Evolutionary conservation across 345 rosid genomes (phyloP).

Genomic region (Dimocarpus longan): DNA sequence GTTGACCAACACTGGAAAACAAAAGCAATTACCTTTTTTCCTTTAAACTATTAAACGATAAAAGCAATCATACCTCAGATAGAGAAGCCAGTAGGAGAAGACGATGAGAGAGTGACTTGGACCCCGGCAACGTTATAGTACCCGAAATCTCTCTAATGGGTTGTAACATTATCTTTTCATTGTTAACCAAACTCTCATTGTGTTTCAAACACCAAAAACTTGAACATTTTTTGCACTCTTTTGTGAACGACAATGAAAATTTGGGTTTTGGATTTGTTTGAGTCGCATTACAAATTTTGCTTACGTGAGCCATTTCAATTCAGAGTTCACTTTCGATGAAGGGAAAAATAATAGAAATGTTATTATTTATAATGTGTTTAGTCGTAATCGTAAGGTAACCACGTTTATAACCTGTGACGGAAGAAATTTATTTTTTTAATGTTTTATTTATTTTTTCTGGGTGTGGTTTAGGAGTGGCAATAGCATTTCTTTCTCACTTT

Average conservation of each 20-base stretch:
- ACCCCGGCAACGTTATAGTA: slow-evolving; percentile 80
- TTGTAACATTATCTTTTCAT: slow-evolving; percentile 57
- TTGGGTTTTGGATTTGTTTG: slow-evolving; percentile 31
- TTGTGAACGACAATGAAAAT: slow-evolving; percentile 42
- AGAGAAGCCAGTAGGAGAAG: slow-evolving; percentile 89
- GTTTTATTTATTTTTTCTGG: too few relatives aligned
- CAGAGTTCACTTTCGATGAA: too few relatives aligned
- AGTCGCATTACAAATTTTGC: slow-evolving; percentile 46
- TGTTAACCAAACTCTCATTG: slow-evolving; percentile 11
- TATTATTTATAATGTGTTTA: not conserved
- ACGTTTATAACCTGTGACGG: not conserved
- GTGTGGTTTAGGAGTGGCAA: not conserved
- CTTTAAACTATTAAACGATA: not conserved
- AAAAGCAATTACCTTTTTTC: too few relatives aligned
- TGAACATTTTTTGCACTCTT: slow-evolving; percentile 37
- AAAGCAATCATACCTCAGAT: slow-evolving; percentile 58
- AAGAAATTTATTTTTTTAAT: too few relatives aligned
- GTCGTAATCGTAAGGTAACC: not conserved
- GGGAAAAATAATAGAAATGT: not conserved
- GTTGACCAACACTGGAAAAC: too few relatives aligned
- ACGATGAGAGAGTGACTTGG: slow-evolving; percentile 90
- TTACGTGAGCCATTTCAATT: slow-evolving; percentile 55
- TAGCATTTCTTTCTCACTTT: too few relatives aligned
- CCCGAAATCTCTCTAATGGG: slow-evolving; percentile 89
- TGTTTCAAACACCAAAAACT: slow-evolving; percentile 35